Evolutionary conservation across 176 grass and related monocot genomes (phyloP).

Genomic region (Rhipidocladum racemiflorum): DNA sequence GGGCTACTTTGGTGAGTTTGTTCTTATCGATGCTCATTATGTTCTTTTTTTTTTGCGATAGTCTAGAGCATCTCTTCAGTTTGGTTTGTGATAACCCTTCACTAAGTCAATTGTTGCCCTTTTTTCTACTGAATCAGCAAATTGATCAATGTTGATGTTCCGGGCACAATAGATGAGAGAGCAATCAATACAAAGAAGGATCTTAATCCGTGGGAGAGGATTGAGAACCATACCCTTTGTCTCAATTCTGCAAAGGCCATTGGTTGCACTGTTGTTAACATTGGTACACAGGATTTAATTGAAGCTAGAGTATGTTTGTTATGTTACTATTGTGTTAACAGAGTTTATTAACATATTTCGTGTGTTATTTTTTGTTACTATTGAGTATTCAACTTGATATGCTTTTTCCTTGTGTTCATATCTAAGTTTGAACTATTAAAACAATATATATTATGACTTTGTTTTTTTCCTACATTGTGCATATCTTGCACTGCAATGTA

Average conservation of each 20-base stretch:
- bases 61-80: background rate
- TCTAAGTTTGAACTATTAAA: slow-evolving; percentile 17
- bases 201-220: slow-evolving; percentile 94
- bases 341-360: background rate
- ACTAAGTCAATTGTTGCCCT: slow-evolving; percentile 14
- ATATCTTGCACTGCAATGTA: slow-evolving; percentile 2
- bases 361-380: background rate
- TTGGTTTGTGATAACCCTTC: background rate
- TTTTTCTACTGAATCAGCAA: slow-evolving; percentile 59
- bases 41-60: background rate
- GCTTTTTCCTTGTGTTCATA: background rate
- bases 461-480: background rate
- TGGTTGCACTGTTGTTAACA: slow-evolving; percentile 96
- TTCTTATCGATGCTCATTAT: background rate
- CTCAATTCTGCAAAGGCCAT: slow-evolving; percentile 98
- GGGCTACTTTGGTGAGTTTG: slow-evolving; percentile 93
- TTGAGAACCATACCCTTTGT: slow-evolving; percentile 96
- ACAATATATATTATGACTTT: background rate
- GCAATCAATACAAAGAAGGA: slow-evolving; percentile 90
- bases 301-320: slow-evolving; percentile 79
- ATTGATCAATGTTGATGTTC: slow-evolving; percentile 95
- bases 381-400: background rate
- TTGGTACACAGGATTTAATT: slow-evolving; percentile 96
- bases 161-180: slow-evolving; percentile 93
- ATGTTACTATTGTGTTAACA: background rate